Percentiles rank a stretch among this genome's conserved stretches.
Conservation (phyloP, 345 rosid species). For the Limnanthes douglasii region DNA sequence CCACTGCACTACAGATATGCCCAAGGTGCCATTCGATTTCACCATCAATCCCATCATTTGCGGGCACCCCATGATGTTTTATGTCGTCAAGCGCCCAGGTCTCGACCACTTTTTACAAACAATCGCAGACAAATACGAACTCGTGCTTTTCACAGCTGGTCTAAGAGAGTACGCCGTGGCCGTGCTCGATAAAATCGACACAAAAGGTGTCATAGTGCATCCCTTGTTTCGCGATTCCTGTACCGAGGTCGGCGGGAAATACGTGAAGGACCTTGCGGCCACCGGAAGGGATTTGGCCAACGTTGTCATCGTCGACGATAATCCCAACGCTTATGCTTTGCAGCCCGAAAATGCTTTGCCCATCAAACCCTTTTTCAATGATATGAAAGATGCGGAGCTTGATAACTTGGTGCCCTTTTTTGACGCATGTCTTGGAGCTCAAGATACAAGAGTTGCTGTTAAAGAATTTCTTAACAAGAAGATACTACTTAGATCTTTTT, state of each 20-base stretch:
- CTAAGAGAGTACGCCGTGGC: slow-evolving; percentile 53
- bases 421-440: slow-evolving; percentile 24
- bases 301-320: slow-evolving; percentile 66
- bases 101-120: slow-evolving; percentile 46
- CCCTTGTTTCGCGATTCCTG: slow-evolving; percentile 69
- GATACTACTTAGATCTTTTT: too few species aligned
- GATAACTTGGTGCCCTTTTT: slow-evolving; percentile 32
- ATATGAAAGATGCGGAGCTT: slow-evolving; percentile 39
- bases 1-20: slow-evolving; percentile 50
- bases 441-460: slow-evolving; percentile 68
- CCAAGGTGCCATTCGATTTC: slow-evolving; percentile 46
- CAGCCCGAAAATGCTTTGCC: slow-evolving; percentile 85
- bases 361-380: slow-evolving; percentile 40
- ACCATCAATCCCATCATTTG: slow-evolving; percentile 39
- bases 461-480: slow-evolving; percentile 24
- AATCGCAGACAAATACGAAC: slow-evolving; percentile 31
- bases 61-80: slow-evolving; percentile 34
- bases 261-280: slow-evolving; percentile 59
- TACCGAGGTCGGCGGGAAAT: slow-evolving; percentile 46
- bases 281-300: slow-evolving; percentile 50
- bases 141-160: slow-evolving; percentile 80
- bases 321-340: slow-evolving; percentile 47
- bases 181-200: slow-evolving; percentile 56
- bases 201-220: slow-evolving; percentile 36
- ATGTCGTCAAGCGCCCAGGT: slow-evolving; percentile 79